Evolutionary conservation across 805 yeast genomes (phyloP), one percentile per base, ranked within the genome.

Genomic region (Starmera quercuum): DNA sequence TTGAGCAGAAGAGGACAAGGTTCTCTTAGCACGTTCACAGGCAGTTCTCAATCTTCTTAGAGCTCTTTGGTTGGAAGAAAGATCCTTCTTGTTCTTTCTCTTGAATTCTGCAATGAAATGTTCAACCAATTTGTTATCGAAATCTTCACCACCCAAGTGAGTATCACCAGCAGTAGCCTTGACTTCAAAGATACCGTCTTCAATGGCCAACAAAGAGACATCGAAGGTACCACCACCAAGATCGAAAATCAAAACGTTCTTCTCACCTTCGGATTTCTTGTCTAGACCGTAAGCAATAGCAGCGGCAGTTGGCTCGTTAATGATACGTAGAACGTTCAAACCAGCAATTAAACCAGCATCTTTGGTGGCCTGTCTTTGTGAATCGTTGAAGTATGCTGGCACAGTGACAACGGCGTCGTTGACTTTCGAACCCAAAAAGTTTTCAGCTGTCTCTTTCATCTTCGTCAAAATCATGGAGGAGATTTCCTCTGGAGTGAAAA

Each of bases 191-290:
- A 86, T 87, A 79, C 96, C 96, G 57, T 90, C 95, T 63, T 87
- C 90, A 61, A 86, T 85, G 61, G 84, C 78, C 56, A 86, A 73
- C 51, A 86, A 72, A 33, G 95, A 87, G 45, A 87, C 96, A 85
- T 86, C 96, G 68, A 86, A 86, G 57, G 96, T 86, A 74, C 96
- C 96, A 68, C 96, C 96, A 77, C 96, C 96, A 58, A 86, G 73
- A 68, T 86, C 96, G 73, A 86, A 86, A 56, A 86, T 86, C 58
- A 86, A 73, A 43, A 86, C 90, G 66, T 83, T 80, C 73, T 81
- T 82, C 71, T 83, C 95, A 55, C 76, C 78, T 61, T 74, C 75
- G 59, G 78, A 73, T 46, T 70, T 69, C 71, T 78, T 76, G 49
- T 83, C 90, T 44, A 88, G 75, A 68, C 96, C 96, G 71, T 87